Percentiles rank a stretch among this genome's conserved stretches.
phyloP scores from a whole-genome alignment of 768 basidiomycete species.

The Leccinellum rugosiceps region DNA sequence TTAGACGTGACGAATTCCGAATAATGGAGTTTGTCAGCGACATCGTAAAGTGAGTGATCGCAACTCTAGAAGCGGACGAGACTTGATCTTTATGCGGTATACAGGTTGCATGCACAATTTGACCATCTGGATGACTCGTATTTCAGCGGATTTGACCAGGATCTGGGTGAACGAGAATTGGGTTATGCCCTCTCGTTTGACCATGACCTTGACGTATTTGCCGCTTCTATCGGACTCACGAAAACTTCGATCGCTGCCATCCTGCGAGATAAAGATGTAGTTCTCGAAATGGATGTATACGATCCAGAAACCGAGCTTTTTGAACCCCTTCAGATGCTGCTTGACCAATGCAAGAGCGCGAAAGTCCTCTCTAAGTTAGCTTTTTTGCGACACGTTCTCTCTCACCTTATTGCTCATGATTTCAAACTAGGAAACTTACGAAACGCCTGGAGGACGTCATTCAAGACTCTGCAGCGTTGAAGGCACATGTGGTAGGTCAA shows the following conservation, averaged over 20 bases:
- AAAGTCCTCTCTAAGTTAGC: slow-evolving; percentile 77
- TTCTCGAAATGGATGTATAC: slow-evolving; percentile 69
- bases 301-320: slow-evolving; percentile 76
- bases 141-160: slow-evolving; percentile 78
- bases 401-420: slow-evolving; percentile 2
- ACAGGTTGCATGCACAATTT: slow-evolving; percentile 87
- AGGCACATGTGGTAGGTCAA: slow-evolving; percentile 65
- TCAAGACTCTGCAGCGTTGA: slow-evolving; percentile 68
- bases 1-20: slow-evolving; percentile 86
- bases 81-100: not conserved
- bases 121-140: slow-evolving; percentile 89
- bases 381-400: not conserved
- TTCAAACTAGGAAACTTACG: slow-evolving; percentile 73
- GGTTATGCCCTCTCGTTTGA: slow-evolving; percentile 82
- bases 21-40: slow-evolving; percentile 94
- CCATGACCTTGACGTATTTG: slow-evolving; percentile 89
- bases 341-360: slow-evolving; percentile 79
- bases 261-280: slow-evolving; percentile 75
- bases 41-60: slow-evolving; percentile 68
- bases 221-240: slow-evolving; percentile 85
- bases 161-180: slow-evolving; percentile 86
- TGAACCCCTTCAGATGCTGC: slow-evolving; percentile 74
- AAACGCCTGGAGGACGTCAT: slow-evolving; percentile 81
- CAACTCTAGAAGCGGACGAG: not conserved
- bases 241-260: slow-evolving; percentile 80